Base-by-base conservation (phyloP, 345 rosid genomes). In the Pistacia atlantica region DNA sequence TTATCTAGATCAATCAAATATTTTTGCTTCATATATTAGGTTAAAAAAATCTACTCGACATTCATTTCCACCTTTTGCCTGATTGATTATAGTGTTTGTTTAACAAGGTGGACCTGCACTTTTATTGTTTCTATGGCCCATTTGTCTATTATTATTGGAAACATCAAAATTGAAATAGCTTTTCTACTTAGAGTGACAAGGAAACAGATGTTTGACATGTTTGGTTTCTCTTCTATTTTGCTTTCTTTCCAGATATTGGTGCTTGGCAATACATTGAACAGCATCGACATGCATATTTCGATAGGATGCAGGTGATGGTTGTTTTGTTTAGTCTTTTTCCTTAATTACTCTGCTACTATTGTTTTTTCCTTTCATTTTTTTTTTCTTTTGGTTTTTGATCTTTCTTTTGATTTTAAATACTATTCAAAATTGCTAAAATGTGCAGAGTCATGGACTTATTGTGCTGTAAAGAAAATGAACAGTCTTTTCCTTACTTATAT, bases 261-360 rank as follows among this genome's bases (percentile, higher is more conserved):
- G 98, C 98, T 75, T 95, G 97, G 98, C 85, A 92, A 81, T 85
- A 87, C 73, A 82, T 95, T 80, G 89, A 92, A 76, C 85, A 90
- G 71, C 91, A 93, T 69, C 86, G 97, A 55, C 97, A 90, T 86
- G 98, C 99, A 1, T 90, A 89, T 83, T 95, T 95, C 80, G 97
- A 93, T 87, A 88, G 84, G 86, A 93, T 95, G 98, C 97, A 95
- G 97, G 98, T 95, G 69, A 75, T 74, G 25, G 58, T 63, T 64
- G 25, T 66, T 73, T 73, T 51, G 37, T 59, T 37, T 45, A 31
- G 68, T 65, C 57, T 31, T 28, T 6, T 59, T 8, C 75, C 38
- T 51, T 69, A 18, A 7, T 33, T 16, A n/a, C 48, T 16, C 31
- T 37, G 12, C 13, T 45, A 12, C 42, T 28, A 54, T 57, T 59